A percentile compares a stretch with the other conserved stretches of the same genome.
Evolutionary conservation across 805 yeast genomes (phyloP).

Genomic region (Metschnikowia koreensis): DNA sequence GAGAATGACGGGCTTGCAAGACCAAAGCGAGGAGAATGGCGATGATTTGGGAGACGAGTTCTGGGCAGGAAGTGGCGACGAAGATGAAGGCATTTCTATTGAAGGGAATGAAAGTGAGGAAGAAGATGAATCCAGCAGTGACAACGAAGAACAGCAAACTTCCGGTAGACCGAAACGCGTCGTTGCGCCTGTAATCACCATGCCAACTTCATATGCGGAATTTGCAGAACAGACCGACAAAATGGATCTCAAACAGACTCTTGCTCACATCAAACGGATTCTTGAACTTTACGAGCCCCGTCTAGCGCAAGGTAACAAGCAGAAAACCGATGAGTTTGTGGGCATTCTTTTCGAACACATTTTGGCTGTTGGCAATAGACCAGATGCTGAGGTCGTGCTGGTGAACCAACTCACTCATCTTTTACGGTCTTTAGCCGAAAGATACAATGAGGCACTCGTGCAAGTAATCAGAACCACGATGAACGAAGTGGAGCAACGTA

Average conservation of each 20-base stretch:
- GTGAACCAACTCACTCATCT: slow-evolving; percentile 44
- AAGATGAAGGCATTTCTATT: slow-evolving; percentile 20
- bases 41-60: slow-evolving; percentile 71
- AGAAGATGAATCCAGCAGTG: slow-evolving; percentile 28
- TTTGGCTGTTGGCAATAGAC: slow-evolving; percentile 38
- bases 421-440: slow-evolving; percentile 59
- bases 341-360: slow-evolving; percentile 63
- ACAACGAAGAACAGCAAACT: slow-evolving; percentile 48
- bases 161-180: slow-evolving; percentile 11
- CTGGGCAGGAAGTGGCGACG: slow-evolving; percentile 56
- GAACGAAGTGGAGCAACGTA: slow-evolving; percentile 51
- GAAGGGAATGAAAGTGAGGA: slow-evolving; percentile 23
- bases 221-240: slow-evolving; percentile 31
- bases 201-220: slow-evolving; percentile 33
- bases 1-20: slow-evolving; percentile 69
- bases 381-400: slow-evolving; percentile 24
- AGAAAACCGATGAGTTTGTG: slow-evolving; percentile 61
- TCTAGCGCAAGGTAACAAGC: slow-evolving; percentile 78
- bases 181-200: slow-evolving; percentile 19
- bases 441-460: slow-evolving; percentile 63
- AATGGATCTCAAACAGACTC: slow-evolving; percentile 42
- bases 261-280: slow-evolving; percentile 51
- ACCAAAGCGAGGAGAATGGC: slow-evolving; percentile 49
- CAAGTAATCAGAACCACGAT: slow-evolving; percentile 60
- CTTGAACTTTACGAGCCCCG: slow-evolving; percentile 69